Evolutionary conservation across 495 filamentous ascomycete species (phyloP), one percentile per base, ranked within the genome.

Genomic region (Trichoderma gamsii): DNA sequence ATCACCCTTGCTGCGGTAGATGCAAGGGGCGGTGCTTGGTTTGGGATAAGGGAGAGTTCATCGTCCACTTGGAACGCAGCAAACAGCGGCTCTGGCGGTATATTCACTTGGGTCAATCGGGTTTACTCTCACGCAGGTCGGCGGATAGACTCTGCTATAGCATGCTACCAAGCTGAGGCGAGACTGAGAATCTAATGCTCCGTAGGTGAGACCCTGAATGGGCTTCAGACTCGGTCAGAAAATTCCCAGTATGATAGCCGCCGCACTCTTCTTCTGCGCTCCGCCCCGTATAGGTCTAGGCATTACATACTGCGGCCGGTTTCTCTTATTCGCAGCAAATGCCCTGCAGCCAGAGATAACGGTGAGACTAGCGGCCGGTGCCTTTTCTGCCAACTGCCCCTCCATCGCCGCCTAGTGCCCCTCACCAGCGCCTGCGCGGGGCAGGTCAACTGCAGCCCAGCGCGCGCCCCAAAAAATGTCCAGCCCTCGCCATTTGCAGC

Each of bases 291-390:
- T 4, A 18, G 13, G 25, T 23, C 9, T 9, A 27, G 8, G 11
- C 16, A 29, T 61, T 61, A 61, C 25, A 32, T 61, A 61, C 56
- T 61, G 25, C 12, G 25, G 56, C 16, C 25, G 23, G 27, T 61
- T 61, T 61, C 56, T 32, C 35, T 61, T 27, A 61, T 25, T 12
- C 29, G n/a, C 13, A 49, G n/a, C 15, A n/a, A 49, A 49, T n/a
- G 44, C 9, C 13, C 25, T 18, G 56, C 12, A 29, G 56, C 13
- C 56, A 27, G 27, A 61, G 56, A 61, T 61, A 61, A 61, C 56
- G 56, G 56, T 61, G 56, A 61, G 56, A 61, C 56, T 61, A 61
- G 56, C 56, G 56, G 56, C 56, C 27, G 56, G 56, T 61, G 23
- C 56, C 56, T 32, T 61, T 61, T 29, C 29, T 61, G 35, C 56